Conservation (phyloP, 139 green algal genomes). For the Chlorella sp. region DNA sequence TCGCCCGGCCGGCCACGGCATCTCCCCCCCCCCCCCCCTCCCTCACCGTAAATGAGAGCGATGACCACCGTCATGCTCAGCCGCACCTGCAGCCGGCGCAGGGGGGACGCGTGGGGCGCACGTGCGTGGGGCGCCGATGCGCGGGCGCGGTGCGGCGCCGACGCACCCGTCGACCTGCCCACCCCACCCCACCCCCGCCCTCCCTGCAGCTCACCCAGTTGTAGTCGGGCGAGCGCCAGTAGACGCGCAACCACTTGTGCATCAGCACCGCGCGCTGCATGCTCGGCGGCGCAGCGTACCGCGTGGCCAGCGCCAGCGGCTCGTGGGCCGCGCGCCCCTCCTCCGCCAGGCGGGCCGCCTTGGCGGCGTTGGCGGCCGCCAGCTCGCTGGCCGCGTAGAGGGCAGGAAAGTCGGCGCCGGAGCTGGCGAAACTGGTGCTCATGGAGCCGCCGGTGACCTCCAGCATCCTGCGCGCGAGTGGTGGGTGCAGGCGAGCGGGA, state of each 20-base stretch:
- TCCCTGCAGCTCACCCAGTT: conserved; percentile 22
- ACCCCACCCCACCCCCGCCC: not conserved
- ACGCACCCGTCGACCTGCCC: too few species aligned
- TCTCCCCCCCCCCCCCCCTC: too few species aligned
- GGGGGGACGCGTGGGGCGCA: too few species aligned
- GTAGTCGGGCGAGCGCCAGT: conserved; percentile 57
- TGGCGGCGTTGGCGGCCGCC: conserved; percentile 23
- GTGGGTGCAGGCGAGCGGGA: not conserved
- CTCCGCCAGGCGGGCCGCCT: conserved; percentile 24
- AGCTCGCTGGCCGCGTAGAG: conserved; percentile 47
- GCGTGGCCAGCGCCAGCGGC: conserved; percentile 31
- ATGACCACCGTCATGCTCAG: too few species aligned
- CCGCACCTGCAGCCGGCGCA: too few species aligned
- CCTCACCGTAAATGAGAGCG: conserved; percentile 43
- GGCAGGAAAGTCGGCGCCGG: conserved; percentile 44
- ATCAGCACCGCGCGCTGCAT: conserved; percentile 28
- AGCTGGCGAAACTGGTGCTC: conserved; percentile 31
- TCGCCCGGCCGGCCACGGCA: too few species aligned
- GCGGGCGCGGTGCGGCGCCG: too few species aligned
- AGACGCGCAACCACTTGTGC: conserved; percentile 38
- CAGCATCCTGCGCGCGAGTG: conserved; percentile 31
- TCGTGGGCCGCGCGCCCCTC: conserved; percentile 11
- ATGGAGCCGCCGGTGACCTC: conserved; percentile 54
- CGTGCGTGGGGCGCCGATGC: too few species aligned
- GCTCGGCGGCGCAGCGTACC: conserved; percentile 26